phyloP scores from a whole-genome alignment of 2,329 filamentous ascomycete species.

The Fusarium coicis region DNA sequence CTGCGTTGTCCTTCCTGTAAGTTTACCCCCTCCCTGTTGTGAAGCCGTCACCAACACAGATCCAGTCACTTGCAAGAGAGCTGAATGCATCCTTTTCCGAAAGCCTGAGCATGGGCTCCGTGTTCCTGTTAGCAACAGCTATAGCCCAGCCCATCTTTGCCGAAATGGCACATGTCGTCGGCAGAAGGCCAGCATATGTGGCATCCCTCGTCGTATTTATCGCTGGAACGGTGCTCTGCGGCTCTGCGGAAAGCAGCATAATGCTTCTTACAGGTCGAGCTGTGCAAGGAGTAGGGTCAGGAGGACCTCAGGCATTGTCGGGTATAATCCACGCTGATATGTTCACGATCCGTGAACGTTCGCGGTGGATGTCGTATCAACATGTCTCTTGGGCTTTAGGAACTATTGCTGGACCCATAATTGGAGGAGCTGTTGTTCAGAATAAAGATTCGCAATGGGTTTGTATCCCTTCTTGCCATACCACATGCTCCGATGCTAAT shows the following conservation, averaged over 20 bases:
- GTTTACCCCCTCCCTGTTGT: not conserved
- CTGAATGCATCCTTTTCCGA: slow-evolving; percentile 42
- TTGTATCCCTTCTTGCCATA: not conserved
- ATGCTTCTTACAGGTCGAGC: slow-evolving; percentile 49
- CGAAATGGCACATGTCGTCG: slow-evolving; percentile 51
- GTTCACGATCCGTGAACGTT: slow-evolving; percentile 55
- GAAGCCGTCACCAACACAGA: not conserved
- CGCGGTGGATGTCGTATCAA: slow-evolving; percentile 52
- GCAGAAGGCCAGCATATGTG: slow-evolving; percentile 46
- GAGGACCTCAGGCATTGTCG: slow-evolving; percentile 48
- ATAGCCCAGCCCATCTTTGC: slow-evolving; percentile 65
- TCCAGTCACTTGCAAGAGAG: slow-evolving; percentile 39
- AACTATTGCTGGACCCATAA: slow-evolving; percentile 52
- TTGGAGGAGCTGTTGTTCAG: slow-evolving; percentile 40
- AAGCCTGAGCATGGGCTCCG: slow-evolving; percentile 62
- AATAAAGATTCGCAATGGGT: slow-evolving; percentile 38
- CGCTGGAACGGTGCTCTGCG: slow-evolving; percentile 54
- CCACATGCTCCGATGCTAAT: not conserved
- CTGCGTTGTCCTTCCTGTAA: slow-evolving; percentile 44
- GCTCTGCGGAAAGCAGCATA: slow-evolving; percentile 45
- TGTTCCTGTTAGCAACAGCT: slow-evolving; percentile 74
- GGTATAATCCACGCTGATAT: slow-evolving; percentile 52
- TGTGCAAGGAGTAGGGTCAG: slow-evolving; percentile 52
- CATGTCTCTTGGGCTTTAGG: slow-evolving; percentile 66
- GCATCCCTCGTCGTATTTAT: slow-evolving; percentile 47